Evolutionary conservation across 306 rosid genomes (phyloP), one percentile per base, ranked within the genome.

Genomic region (Herpetospermum pedunculosum): DNA sequence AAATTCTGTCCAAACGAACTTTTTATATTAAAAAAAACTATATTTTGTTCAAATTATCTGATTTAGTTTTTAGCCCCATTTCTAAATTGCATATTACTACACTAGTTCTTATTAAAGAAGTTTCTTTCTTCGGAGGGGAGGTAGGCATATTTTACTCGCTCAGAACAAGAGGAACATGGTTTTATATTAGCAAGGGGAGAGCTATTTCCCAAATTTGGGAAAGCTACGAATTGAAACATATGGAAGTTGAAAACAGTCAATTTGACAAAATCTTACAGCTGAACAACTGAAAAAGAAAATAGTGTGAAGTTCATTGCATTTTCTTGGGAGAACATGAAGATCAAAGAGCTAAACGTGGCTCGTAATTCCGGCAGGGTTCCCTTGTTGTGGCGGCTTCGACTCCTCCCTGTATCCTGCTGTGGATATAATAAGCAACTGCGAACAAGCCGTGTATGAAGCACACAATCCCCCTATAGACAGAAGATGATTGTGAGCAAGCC

Each of bases 391-490:
- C 3, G 38, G 59, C 34, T 50, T 78, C 73, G 30, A 69, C 25
- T 77, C 82, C 53, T 89, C 94, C 73, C 55, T 80, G 40, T 2
- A 15, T 6, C 82, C 21, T 4, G 92, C 91, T 0, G 80, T 76
- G 71, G 78, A 89, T 76, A 46, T 83, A 85, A 58, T 85, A 94
- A 8, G 79, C 87, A 3, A 89, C 75, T 3, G 78, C 79, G 71
- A 91, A 80, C 52, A 89, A n/a, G 55, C 85, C 95, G 9, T 94
- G 97, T 55, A 91, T 30, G 83, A 88, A 94, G 57, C 97, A 94
- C 40, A 89, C 16, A 65, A 94, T 83, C 53, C 98, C 64, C 98
- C 95, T 0, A 87, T 84, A 0, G 88, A 86, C 34, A 94, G 75
- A 65, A 87, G 72, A 2, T 83, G 88, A 81, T 62, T 82, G 68